Base-by-base conservation (phyloP, 768 basidiomycete species). In the Boletus sp. region DNA sequence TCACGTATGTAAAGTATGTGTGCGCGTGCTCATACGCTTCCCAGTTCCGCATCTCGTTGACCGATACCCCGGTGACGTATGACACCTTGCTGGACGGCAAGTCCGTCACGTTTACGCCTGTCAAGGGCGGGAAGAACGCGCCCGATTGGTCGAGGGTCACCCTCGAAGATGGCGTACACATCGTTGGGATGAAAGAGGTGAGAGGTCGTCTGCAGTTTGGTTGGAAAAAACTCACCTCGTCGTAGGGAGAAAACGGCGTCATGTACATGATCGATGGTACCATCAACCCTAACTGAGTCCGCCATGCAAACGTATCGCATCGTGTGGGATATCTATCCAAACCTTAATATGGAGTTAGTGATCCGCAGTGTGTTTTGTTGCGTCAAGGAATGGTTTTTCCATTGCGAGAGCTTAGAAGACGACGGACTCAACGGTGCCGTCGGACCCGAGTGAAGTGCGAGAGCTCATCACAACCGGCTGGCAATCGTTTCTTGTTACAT, bases 161-260 rank as follows among this genome's bases (percentile, higher is more conserved):
- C 0, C 63, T 93, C 12, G 81, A 86, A 52, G 79, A 78, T 39
- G 79, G 79, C 12, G 70, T 83, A 9, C 79, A 70, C 40, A 86
- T 94, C 41, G 60, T 82, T 20, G 77, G 68, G 1, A 83, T 77
- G 79, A 86, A 81, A 68, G 79, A 87, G 80, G 92, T 89, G 49
- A 50, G 76, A 10, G 1, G 1, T 37, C 12, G 4, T 55, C 15
- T 35, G 14, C 10, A 12, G 14, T 44, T 35, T 49, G 8, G 29
- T 52, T 41, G 8, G 10, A 17, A 17, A 17, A 17, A 50, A 49
- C 45, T 56, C 40, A 67, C 52, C 2, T 20, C 1, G 20, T 40
- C 12, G 5, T 28, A 80, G 79, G 79, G 71, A n/a, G 65, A 63
- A 28, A 80, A 80, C 52, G 77, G 79, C 5, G 66, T 80, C 7